phyloP scores from a whole-genome alignment of 1,284 basidiomycete genomes.

The Chiua sp. region DNA sequence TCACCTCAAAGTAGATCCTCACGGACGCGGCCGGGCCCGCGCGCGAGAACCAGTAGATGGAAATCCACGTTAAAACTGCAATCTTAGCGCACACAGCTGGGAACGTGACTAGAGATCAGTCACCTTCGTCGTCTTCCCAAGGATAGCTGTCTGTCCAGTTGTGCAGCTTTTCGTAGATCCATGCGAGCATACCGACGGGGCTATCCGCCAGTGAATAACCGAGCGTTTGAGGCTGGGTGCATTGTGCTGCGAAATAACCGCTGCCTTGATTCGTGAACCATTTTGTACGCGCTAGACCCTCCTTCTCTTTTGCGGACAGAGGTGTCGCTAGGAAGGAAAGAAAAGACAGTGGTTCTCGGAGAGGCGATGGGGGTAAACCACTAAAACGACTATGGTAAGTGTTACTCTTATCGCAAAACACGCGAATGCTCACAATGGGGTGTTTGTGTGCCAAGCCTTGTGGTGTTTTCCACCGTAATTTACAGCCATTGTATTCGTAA shows the following conservation, averaged over 20 bases:
- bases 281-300: conserved; percentile 36
- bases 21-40: conserved; percentile 58
- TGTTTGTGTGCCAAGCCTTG: conserved; percentile 55
- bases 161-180: conserved; percentile 65
- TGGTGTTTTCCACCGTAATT: conserved; percentile 46
- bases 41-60: conserved; percentile 62
- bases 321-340: conserved; percentile 35
- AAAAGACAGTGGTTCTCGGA: conserved; percentile 35
- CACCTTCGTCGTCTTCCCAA: conserved; percentile 58
- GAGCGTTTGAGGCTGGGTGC: conserved; percentile 61
- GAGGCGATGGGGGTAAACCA: conserved; percentile 27
- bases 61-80: conserved; percentile 62
- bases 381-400: conserved; percentile 18
- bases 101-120: conserved; percentile 2
- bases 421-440: conserved; percentile 36
- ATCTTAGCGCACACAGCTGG: background rate
- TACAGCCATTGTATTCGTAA: conserved; percentile 46
- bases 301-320: conserved; percentile 42
- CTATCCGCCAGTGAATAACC: conserved; percentile 62
- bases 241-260: conserved; percentile 51
- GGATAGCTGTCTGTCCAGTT: conserved; percentile 57
- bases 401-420: background rate
- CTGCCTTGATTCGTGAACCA: conserved; percentile 39
- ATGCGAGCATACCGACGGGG: conserved; percentile 59
- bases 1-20: conserved; percentile 57